Conservation (phyloP, 208 protist species). For the Sergeia podlipaevii region DNA sequence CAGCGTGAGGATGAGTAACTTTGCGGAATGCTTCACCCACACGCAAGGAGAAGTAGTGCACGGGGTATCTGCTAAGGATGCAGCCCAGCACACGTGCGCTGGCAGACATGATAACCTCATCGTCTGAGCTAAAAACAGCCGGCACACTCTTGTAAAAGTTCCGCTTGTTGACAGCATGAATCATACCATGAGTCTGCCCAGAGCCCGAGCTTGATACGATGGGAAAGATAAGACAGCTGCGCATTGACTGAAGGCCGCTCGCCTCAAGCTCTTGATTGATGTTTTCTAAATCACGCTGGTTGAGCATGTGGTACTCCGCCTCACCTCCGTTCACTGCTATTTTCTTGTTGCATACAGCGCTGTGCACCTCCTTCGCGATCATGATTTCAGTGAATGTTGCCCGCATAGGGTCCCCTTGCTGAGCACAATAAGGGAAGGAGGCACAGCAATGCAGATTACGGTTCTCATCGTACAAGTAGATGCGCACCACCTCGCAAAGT, state of each 20-base stretch:
- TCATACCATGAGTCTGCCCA: conserved; percentile 59
- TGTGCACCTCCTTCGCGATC: conserved; percentile 77
- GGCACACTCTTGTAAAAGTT: conserved; percentile 16
- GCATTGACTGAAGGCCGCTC: conserved; percentile 66
- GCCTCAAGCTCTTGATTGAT: conserved; percentile 31
- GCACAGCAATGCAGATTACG: conserved; percentile 61
- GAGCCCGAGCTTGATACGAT: conserved; percentile 39
- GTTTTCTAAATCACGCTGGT: conserved; percentile 19
- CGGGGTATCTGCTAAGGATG: conserved; percentile 67
- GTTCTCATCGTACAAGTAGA: conserved; percentile 85
- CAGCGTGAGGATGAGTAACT: conserved; percentile 20
- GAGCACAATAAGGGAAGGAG: conserved; percentile 46
- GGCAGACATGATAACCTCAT: conserved; percentile 59
- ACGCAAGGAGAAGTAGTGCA: conserved; percentile 42
- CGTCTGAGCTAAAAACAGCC: conserved; percentile 32
- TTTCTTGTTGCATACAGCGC: conserved; percentile 59
- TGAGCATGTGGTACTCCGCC: conserved; percentile 19
- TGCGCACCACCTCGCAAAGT: conserved; percentile 78
- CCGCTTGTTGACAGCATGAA: conserved; percentile 87
- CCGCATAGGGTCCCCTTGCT: conserved; percentile 57
- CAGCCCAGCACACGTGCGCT: conserved; percentile 62
- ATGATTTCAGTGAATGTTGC: conserved; percentile 71
- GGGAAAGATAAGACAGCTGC: conserved; percentile 82
- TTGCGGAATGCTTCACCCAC: conserved; percentile 44
- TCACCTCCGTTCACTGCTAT: conserved; percentile 74